Evolutionary conservation across 257 asterid species (phyloP).

Genomic region (Forsythia viridissima): DNA sequence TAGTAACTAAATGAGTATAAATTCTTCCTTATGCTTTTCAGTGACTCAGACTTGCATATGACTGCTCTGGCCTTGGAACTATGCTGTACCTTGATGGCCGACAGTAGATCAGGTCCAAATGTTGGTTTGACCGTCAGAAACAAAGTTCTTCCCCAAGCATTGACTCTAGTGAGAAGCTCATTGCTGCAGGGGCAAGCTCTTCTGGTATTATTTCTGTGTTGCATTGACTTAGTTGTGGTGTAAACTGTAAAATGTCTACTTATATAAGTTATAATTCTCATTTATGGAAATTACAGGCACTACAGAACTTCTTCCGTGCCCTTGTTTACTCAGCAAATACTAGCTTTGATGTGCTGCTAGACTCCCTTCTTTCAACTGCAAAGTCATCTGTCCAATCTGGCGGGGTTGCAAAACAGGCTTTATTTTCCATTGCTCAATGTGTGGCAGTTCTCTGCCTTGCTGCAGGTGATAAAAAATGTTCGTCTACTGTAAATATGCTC

Average conservation of each 20-base stretch:
- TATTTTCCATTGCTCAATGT: conserved; percentile 91
- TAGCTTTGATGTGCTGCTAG: conserved; percentile 87
- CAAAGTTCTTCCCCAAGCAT: conserved; percentile 96
- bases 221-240: conserved; percentile 17
- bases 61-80: conserved; percentile 94
- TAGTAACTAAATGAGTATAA: neutral
- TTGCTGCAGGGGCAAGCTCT: conserved; percentile 99
- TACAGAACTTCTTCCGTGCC: conserved; percentile 81
- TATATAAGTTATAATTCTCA: conserved; percentile 19
- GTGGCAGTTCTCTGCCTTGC: conserved; percentile 99
- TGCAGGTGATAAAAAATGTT: conserved; percentile 77
- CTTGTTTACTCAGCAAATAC: conserved; percentile 91
- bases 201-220: conserved; percentile 54
- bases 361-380: conserved; percentile 94
- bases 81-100: conserved; percentile 94
- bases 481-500: conserved; percentile 87
- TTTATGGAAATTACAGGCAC: conserved; percentile 64
- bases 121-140: conserved; percentile 89
- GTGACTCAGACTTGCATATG: conserved; percentile 98
- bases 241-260: conserved; percentile 18
- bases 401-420: conserved; percentile 94
- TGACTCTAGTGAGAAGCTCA: conserved; percentile 79
- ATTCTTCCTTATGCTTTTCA: conserved; percentile 35
- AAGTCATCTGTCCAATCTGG: conserved; percentile 83
- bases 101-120: conserved; percentile 86